Conservation (phyloP, 1,284 basidiomycete genomes). For the Cutaneotrichosporon sp. region DNA sequence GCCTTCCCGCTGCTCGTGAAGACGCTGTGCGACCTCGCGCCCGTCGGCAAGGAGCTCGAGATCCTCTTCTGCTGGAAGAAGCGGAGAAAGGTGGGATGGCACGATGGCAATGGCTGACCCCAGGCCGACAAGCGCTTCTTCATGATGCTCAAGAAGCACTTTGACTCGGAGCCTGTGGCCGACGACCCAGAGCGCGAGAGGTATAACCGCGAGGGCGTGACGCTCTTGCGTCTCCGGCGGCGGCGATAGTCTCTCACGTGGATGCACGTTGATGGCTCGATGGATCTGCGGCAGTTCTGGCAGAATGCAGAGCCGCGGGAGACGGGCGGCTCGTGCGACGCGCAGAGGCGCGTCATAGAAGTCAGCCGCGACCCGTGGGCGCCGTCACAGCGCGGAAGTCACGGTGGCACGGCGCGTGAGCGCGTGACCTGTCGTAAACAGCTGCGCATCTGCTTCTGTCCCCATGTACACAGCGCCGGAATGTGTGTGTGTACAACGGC, state of each 20-base stretch:
- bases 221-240: slow-evolving; percentile 36
- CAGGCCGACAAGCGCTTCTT: slow-evolving; percentile 93
- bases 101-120: background rate
- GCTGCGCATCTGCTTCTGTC: too few relatives aligned
- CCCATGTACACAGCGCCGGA: too few relatives aligned
- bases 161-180: slow-evolving; percentile 58
- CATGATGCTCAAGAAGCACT: slow-evolving; percentile 73
- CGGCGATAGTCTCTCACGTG: slow-evolving; percentile 2
- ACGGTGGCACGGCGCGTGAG: too few relatives aligned
- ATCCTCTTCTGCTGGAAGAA: slow-evolving; percentile 93
- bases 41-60: slow-evolving; percentile 59
- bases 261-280: background rate
- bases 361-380: too few relatives aligned
- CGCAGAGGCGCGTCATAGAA: too few relatives aligned
- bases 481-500: too few relatives aligned
- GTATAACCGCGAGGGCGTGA: slow-evolving; percentile 49
- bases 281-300: background rate
- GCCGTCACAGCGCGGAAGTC: too few relatives aligned
- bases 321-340: background rate
- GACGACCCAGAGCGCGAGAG: slow-evolving; percentile 50
- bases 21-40: slow-evolving; percentile 69
- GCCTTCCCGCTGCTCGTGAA: slow-evolving; percentile 84
- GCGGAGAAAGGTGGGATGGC: slow-evolving; percentile 69
- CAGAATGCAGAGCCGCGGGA: background rate
- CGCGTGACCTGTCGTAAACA: too few relatives aligned